phyloP scores from a whole-genome alignment of 139 green algal genomes.

The Chlorella sp. region DNA sequence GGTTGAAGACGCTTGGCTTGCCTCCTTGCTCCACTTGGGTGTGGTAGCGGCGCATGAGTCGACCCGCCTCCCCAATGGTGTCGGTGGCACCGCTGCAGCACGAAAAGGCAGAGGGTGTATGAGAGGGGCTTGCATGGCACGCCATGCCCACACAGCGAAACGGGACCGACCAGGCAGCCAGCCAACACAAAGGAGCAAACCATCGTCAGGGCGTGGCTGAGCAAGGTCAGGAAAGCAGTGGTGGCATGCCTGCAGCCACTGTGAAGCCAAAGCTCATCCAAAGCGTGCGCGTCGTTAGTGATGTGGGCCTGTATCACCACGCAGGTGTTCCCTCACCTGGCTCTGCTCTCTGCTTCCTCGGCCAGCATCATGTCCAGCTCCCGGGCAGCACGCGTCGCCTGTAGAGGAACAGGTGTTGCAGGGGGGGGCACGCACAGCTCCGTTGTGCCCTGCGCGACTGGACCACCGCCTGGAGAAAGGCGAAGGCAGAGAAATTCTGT shows the following conservation, averaged over 20 bases:
- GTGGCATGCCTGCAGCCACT: neutral
- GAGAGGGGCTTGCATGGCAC: too few relatives aligned
- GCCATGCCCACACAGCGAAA: neutral
- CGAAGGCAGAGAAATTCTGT: too few relatives aligned
- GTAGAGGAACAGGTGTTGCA: neutral
- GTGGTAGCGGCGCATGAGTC: slow-evolving; percentile 20
- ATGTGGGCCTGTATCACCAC: neutral
- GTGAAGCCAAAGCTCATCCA: neutral
- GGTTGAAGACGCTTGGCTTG: slow-evolving; percentile 12
- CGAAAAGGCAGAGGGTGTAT: neutral
- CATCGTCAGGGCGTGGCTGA: too few relatives aligned
- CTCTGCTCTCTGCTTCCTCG: neutral
- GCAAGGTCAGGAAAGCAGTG: too few relatives aligned
- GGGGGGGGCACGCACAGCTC: neutral
- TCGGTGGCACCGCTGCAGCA: slow-evolving; percentile 13
- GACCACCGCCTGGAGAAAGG: too few relatives aligned
- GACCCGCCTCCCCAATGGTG: slow-evolving; percentile 23
- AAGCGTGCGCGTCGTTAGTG: neutral
- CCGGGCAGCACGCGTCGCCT: neutral
- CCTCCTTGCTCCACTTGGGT: neutral
- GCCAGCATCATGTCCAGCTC: neutral
- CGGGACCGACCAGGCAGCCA: neutral
- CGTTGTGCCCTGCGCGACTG: neutral
- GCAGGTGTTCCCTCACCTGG: neutral
- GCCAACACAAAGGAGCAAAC: neutral